phyloP scores from a whole-genome alignment of 768 basidiomycete species.

The Tephrocybe sp. region DNA sequence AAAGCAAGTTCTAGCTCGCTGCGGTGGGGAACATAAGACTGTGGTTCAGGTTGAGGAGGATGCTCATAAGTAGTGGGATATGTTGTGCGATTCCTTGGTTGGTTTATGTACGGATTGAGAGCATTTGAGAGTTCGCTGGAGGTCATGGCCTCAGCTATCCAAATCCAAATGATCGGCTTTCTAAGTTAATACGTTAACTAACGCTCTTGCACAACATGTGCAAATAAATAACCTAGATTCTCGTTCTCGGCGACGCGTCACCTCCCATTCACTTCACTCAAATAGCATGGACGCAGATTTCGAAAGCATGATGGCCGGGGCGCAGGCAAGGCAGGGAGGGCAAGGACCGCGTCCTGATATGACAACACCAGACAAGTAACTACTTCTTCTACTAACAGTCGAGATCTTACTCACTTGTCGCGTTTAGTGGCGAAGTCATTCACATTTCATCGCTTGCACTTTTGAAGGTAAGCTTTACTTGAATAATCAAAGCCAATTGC shows the following conservation, averaged over 20 bases:
- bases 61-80: constrained; percentile 26
- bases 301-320: constrained; percentile 47
- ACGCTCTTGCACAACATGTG: constrained; percentile 23
- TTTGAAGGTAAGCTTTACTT: constrained; percentile 64
- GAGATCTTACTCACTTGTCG: constrained; percentile 1
- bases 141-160: constrained; percentile 38
- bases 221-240: constrained; percentile 25
- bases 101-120: constrained; percentile 64
- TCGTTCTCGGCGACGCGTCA: constrained; percentile 42
- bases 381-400: constrained; percentile 7
- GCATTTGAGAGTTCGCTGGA: constrained; percentile 78
- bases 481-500: neutral
- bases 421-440: constrained; percentile 81
- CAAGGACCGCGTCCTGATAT: constrained; percentile 42
- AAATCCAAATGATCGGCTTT: neutral
- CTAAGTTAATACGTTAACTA: too few relatives aligned
- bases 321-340: constrained; percentile 39
- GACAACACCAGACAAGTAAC: constrained; percentile 75
- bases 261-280: constrained; percentile 16
- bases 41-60: constrained; percentile 25
- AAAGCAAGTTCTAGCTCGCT: constrained; percentile 68
- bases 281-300: constrained; percentile 47
- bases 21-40: constrained; percentile 50
- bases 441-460: constrained; percentile 98
- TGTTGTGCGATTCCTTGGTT: constrained; percentile 31